These are phyloP conservation scores for Candida anglica DNA, from an alignment of 805 yeast species.

Conservation along the genomic window DNA sequence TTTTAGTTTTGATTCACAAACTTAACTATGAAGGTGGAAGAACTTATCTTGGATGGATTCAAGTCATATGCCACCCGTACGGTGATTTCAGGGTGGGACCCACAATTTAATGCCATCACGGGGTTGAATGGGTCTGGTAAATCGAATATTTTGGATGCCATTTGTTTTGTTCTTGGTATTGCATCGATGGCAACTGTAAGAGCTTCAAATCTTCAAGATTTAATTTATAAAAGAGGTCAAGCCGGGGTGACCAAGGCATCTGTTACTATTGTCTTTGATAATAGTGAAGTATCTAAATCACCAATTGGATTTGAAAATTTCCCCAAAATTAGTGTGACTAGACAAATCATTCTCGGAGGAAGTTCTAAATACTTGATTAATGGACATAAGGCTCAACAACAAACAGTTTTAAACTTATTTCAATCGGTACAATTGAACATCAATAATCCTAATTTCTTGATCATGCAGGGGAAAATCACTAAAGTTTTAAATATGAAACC, in stretches of 20 bases:
- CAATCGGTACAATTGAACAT: constrained; percentile 94
- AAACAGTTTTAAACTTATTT: constrained; percentile 81
- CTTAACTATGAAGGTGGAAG: constrained; percentile 82
- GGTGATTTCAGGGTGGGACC: constrained; percentile 92
- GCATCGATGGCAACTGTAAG: constrained; percentile 92
- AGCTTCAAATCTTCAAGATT: constrained; percentile 88
- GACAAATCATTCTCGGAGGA: constrained; percentile 90
- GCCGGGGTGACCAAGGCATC: constrained; percentile 97
- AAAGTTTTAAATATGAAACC: constrained; percentile 97
- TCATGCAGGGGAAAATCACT: constrained; percentile 98
- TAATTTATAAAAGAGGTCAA: constrained; percentile 95
- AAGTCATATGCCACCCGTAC: constrained; percentile 97
- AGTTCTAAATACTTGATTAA: constrained; percentile 88
- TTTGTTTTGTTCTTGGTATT: constrained; percentile 96
- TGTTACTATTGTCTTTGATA: constrained; percentile 94
- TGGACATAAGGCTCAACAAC: constrained; percentile 96
- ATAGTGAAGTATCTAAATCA: constrained; percentile 65
- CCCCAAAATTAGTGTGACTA: constrained; percentile 79
- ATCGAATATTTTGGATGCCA: constrained; percentile 93
- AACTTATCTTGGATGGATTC: constrained; percentile 94
- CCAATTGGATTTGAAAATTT: constrained; percentile 86
- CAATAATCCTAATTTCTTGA: constrained; percentile 93
- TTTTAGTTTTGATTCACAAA: background rate
- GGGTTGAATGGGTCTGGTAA: constrained; percentile 98
- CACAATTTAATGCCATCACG: constrained; percentile 94